Conservation (phyloP, 2,329 filamentous ascomycete genomes). For the Anthostomella pinea region DNA sequence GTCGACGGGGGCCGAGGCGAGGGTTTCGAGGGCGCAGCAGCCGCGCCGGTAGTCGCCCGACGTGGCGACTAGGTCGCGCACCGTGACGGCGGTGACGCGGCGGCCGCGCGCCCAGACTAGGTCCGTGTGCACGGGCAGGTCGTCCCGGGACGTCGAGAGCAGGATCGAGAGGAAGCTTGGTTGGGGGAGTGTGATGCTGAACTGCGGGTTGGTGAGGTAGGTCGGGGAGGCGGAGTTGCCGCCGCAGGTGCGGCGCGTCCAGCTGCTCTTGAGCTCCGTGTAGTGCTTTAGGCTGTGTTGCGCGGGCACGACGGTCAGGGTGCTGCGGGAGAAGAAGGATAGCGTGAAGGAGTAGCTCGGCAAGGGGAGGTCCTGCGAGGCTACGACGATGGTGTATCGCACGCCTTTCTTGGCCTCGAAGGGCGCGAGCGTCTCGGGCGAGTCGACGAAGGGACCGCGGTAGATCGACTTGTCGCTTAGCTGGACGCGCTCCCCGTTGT, state of each 20-base stretch:
- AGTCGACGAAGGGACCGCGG: conserved; percentile 86
- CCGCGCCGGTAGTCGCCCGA: conserved; percentile 87
- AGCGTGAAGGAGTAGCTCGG: conserved; percentile 81
- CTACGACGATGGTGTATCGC: conserved; percentile 62
- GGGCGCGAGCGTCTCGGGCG: conserved; percentile 83
- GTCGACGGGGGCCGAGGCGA: conserved; percentile 63
- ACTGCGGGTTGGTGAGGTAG: conserved; percentile 89
- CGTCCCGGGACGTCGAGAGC: conserved; percentile 63
- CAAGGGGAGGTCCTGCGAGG: conserved; percentile 74
- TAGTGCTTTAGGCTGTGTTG: conserved; percentile 56
- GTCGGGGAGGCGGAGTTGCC: conserved; percentile 74
- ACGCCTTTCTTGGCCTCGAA: conserved; percentile 52
- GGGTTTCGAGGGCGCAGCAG: no score
- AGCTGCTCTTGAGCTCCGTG: conserved; percentile 60
- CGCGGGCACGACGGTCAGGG: conserved; percentile 61
- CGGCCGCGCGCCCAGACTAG: conserved; percentile 74
- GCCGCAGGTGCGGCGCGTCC: conserved; percentile 78
- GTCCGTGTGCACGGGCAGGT: conserved; percentile 79
- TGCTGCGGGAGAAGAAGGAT: conserved; percentile 70
- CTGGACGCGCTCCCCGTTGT: conserved; percentile 68
- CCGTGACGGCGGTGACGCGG: conserved; percentile 65
- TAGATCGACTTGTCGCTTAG: conserved; percentile 69
- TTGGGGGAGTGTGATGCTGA: conserved; percentile 58
- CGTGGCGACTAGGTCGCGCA: conserved; percentile 75
- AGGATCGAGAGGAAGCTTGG: conserved; percentile 67